Percentiles rank a stretch among this genome's conserved stretches.
Conservation (phyloP, 2,329 filamentous ascomycete species). For the Neurospora sp. region DNA sequence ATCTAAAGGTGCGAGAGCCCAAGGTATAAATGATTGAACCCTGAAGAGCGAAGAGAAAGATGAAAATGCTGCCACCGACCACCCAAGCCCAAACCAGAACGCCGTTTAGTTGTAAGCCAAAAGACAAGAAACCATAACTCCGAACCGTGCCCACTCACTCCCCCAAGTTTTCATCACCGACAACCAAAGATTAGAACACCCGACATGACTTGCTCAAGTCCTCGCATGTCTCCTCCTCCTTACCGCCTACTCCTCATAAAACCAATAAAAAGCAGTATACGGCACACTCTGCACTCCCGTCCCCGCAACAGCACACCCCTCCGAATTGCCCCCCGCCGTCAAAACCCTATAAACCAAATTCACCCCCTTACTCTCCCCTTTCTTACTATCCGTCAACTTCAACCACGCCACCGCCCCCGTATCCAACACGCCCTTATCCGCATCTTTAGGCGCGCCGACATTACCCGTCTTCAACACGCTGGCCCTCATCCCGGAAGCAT, state of each 20-base stretch:
- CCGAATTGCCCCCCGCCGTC: slow-evolving; percentile 40
- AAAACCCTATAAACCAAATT: slow-evolving; percentile 43
- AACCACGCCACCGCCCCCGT: slow-evolving; percentile 49
- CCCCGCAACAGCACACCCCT: slow-evolving; percentile 32
- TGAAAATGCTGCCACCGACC: not conserved
- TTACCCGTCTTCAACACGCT: slow-evolving; percentile 37
- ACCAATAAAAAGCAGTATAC: slow-evolving; percentile 50
- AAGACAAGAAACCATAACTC: not conserved
- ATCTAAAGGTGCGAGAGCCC: not conserved
- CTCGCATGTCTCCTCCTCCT: not conserved
- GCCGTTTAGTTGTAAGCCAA: not conserved
- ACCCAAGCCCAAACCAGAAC: not conserved
- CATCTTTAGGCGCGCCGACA: slow-evolving; percentile 40
- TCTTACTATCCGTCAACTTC: slow-evolving; percentile 27
- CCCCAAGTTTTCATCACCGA: too few relatives aligned
- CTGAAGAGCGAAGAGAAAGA: not conserved
- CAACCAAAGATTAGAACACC: not conserved
- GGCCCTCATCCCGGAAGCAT: slow-evolving; percentile 28
- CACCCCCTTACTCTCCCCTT: slow-evolving; percentile 27
- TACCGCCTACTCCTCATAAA: slow-evolving; percentile 30
- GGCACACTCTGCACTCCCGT: slow-evolving; percentile 38
- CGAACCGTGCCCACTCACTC: not conserved
- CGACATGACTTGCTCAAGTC: not conserved
- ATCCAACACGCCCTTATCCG: slow-evolving; percentile 34
- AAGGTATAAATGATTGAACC: not conserved